Evolutionary conservation across 2,329 filamentous ascomycete species (phyloP).

Genomic region (Neurospora crassa): DNA sequence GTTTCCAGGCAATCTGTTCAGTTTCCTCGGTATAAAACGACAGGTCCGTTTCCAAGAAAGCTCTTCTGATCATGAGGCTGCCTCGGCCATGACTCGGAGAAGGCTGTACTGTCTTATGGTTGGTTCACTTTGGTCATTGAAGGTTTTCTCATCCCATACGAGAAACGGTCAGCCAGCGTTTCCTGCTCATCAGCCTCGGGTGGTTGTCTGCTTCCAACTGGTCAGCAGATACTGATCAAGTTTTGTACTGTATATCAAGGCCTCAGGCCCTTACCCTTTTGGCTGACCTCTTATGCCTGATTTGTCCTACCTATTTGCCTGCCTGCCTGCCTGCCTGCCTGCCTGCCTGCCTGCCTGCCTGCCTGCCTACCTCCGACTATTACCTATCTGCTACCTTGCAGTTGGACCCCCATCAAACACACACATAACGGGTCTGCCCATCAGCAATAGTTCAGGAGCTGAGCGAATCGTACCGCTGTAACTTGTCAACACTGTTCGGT

Average conservation of each 20-base stretch:
- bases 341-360: not conserved
- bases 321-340: not conserved
- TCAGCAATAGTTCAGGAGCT: not conserved
- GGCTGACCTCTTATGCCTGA: not conserved
- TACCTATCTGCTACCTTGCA: not conserved
- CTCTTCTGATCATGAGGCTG: not conserved
- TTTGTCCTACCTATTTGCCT: not conserved
- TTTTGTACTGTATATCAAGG: not conserved
- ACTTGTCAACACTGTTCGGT: not conserved
- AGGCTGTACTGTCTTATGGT: not conserved
- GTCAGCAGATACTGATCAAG: not conserved
- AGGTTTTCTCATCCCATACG: not conserved
- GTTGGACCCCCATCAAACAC: not conserved
- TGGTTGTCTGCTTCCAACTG: not conserved
- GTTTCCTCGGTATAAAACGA: not conserved
- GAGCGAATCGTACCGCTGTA: not conserved
- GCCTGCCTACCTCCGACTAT: not conserved
- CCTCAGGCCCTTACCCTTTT: not conserved
- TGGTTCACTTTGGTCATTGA: not conserved
- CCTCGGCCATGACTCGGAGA: not conserved
- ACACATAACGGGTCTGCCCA: not conserved
- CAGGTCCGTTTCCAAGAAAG: not conserved
- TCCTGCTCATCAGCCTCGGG: not conserved
- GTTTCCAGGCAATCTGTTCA: not conserved
- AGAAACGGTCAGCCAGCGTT: not conserved